A percentile compares a stretch with the other conserved stretches of the same genome.
phyloP scores from a whole-genome alignment of 352 stramenopile species.

The Phytophthora sp. region DNA sequence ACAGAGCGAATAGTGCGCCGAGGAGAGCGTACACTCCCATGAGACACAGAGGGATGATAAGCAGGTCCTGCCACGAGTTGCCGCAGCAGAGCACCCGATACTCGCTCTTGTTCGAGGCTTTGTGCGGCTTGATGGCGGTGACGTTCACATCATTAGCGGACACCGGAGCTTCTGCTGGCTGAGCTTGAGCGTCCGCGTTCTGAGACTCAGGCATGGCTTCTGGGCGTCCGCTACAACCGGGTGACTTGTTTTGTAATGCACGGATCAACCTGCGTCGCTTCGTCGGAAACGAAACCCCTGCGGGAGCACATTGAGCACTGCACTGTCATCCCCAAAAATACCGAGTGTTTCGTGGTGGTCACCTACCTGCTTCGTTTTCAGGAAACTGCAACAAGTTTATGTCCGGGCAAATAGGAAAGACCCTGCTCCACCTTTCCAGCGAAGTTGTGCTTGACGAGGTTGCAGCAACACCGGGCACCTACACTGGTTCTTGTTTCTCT shows the following conservation, averaged over 20 bases:
- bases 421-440: background rate
- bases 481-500: too few species aligned
- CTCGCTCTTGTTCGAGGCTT: slow-evolving; percentile 29
- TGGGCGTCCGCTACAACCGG: slow-evolving; percentile 1
- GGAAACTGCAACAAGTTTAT: too few species aligned
- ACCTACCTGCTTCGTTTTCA: background rate
- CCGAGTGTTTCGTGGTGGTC: background rate
- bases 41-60: slow-evolving; percentile 74
- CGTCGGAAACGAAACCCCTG: slow-evolving; percentile 27
- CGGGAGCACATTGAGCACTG: background rate
- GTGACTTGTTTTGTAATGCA: slow-evolving; percentile 16
- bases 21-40: slow-evolving; percentile 68
- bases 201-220: slow-evolving; percentile 28
- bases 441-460: background rate
- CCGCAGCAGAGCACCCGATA: slow-evolving; percentile 70
- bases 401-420: too few species aligned
- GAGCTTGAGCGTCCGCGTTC: slow-evolving; percentile 14
- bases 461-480: too few species aligned
- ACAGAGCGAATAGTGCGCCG: slow-evolving; percentile 72
- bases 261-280: slow-evolving; percentile 29
- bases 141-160: slow-evolving; percentile 51
- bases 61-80: slow-evolving; percentile 75
- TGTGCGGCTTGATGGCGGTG: slow-evolving; percentile 62
- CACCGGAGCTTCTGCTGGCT: slow-evolving; percentile 16
- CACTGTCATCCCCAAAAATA: slow-evolving; percentile 28